Evolutionary conservation across 129 eudicot genomes (phyloP).

Genomic region (Ambrosia artemisiifolia): DNA sequence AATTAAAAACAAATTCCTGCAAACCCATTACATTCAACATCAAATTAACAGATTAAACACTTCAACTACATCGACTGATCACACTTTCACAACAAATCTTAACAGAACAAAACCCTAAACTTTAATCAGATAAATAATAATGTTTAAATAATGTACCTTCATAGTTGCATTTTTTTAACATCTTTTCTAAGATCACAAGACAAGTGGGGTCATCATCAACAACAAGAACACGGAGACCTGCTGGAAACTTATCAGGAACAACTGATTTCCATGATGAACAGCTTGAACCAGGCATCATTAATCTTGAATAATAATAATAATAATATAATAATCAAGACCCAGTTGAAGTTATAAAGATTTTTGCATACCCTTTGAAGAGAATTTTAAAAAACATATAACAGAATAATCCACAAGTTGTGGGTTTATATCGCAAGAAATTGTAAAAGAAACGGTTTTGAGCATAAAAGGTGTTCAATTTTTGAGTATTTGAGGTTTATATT

Average conservation of each 20-base stretch:
- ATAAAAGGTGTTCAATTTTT: constrained; percentile 24
- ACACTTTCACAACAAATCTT: constrained; percentile 10
- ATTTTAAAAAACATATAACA: neutral
- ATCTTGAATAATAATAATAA: constrained; percentile 29
- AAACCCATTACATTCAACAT: neutral
- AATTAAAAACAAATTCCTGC: neutral
- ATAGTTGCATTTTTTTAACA: constrained; percentile 70
- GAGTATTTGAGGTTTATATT: constrained; percentile 9
- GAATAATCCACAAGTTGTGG: neutral
- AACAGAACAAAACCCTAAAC: constrained; percentile 7
- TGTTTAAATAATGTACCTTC: constrained; percentile 45
- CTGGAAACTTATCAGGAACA: constrained; percentile 74
- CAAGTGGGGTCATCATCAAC: constrained; percentile 99
- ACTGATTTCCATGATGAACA: constrained; percentile 48
- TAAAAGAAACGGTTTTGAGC: constrained; percentile 23
- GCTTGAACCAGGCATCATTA: constrained; percentile 48
- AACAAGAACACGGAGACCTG: constrained; percentile 90
- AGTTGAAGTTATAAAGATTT: neutral
- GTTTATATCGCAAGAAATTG: neutral
- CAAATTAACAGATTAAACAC: constrained; percentile 13
- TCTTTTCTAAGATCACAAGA: constrained; percentile 74
- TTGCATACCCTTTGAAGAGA: constrained; percentile 11
- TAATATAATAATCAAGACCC: constrained; percentile 14
- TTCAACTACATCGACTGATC: neutral
- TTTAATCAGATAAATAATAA: too few relatives aligned